phyloP scores from a whole-genome alignment of 2,329 filamentous ascomycete species.

The Dactylella cylindrospora region DNA sequence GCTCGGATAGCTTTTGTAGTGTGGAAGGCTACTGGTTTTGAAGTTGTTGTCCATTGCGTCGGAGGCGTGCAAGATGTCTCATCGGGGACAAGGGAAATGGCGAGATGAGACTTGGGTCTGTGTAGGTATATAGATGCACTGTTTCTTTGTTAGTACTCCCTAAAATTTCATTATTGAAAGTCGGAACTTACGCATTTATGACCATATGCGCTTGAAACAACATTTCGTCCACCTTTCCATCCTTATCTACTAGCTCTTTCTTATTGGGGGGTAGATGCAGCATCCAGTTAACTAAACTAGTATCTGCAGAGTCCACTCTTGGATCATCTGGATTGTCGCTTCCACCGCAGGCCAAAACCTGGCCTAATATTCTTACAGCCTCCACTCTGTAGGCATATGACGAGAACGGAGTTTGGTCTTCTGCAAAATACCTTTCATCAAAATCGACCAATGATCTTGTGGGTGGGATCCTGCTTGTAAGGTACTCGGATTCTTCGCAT shows the following conservation, averaged over 20 bases:
- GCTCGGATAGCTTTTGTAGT: slow-evolving; percentile 78
- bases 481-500: slow-evolving; percentile 77
- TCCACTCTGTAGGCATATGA: slow-evolving; percentile 85
- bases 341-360: slow-evolving; percentile 62
- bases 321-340: slow-evolving; percentile 57
- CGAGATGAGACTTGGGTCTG: slow-evolving; percentile 74
- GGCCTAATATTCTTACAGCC: slow-evolving; percentile 73
- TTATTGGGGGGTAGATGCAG: slow-evolving; percentile 75
- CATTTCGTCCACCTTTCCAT: slow-evolving; percentile 79
- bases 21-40: slow-evolving; percentile 61
- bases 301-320: slow-evolving; percentile 62
- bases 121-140: slow-evolving; percentile 71
- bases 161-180: neutral
- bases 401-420: slow-evolving; percentile 71
- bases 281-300: slow-evolving; percentile 70
- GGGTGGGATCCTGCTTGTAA: slow-evolving; percentile 60
- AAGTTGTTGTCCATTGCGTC: slow-evolving; percentile 52
- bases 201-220: slow-evolving; percentile 91
- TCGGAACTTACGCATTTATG: slow-evolving; percentile 54
- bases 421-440: slow-evolving; percentile 73
- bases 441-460: slow-evolving; percentile 71
- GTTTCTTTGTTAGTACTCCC: slow-evolving; percentile 1
- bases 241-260: slow-evolving; percentile 66
- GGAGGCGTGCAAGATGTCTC: slow-evolving; percentile 68
- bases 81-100: slow-evolving; percentile 60